Evolutionary conservation across 139 green algal genomes (phyloP), one percentile per base, ranked within the genome.

Genomic region (Chlorella sorokiniana): DNA sequence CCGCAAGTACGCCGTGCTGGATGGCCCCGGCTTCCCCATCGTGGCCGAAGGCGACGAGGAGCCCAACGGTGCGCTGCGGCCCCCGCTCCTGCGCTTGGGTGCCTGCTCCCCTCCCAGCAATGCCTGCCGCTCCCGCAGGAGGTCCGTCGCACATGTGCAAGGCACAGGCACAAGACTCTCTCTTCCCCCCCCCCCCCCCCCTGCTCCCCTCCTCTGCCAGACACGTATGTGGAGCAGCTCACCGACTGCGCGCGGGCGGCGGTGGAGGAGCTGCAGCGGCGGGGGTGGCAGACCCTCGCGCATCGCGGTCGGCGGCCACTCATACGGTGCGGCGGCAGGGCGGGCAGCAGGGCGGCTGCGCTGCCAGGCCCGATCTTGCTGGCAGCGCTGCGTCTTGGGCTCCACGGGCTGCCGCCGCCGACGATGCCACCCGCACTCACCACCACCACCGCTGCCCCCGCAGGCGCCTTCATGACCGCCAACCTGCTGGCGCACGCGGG

Each of bases 171-270:
- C 48, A 11, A 11, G 48, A 11, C 48, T 56, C 48, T 25, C 48
- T 16, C 48, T 25, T 16, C 48, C 11, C 11, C 11, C 48, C 48
- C 48, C 48, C 16, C 14, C 48, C 48, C 48, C 48, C 11, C 48
- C 48, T 16, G 11, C 48, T 56, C 48, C 48, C 11, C 48, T 25
- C 48, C 48, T 56, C 48, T 25, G 16, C 48, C 48, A 16, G 14
- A 99, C 89, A 98, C 94, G 0, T 99, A 96, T 83, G 84, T 98
- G 52, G 90, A 99, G 90, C 97, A 99, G 93, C 92, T 99, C 6
- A 93, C 90, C 3, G 86, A 86, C 29, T 90, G 83, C 51, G 94
- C 92, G 4, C 52, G 75, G 45, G 93, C 93, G n/a, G 93, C 93
- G 22, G 91, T 96, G 22, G 78, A 94, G 41, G 92, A 95, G 87